Percentiles rank a stretch among this genome's conserved stretches.
These are phyloP conservation scores for Scleroderma bovista DNA, from an alignment of 768 basidiomycete species.

Conservation along the genomic window DNA sequence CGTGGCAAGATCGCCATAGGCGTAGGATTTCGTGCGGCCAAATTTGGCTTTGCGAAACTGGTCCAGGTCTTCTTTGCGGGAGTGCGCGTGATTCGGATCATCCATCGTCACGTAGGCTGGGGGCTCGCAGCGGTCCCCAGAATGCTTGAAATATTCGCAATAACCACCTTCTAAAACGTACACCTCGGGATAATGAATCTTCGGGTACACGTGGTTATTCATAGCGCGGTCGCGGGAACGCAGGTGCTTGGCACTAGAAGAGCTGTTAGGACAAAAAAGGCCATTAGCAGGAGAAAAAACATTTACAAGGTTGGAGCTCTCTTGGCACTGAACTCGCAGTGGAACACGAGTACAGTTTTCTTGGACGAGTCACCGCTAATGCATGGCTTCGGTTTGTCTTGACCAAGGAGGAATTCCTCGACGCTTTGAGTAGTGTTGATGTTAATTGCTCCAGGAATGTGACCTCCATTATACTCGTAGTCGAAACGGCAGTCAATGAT, in stretches of 20 bases:
- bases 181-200: constrained; percentile 91
- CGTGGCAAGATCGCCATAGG: constrained; percentile 72
- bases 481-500: constrained; percentile 97
- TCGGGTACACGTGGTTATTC: constrained; percentile 88
- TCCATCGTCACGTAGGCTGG: constrained; percentile 90
- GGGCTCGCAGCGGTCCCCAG: constrained; percentile 69
- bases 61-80: constrained; percentile 82
- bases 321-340: constrained; percentile 96
- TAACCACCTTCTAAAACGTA: constrained; percentile 98
- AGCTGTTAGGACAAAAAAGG: constrained; percentile 5
- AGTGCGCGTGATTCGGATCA: constrained; percentile 75
- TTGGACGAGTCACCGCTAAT: constrained; percentile 66
- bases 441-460: constrained; percentile 88
- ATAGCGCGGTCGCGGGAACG: constrained; percentile 84
- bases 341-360: constrained; percentile 90
- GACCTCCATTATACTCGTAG: constrained; percentile 93
- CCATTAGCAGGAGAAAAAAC: not conserved
- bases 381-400: constrained; percentile 56
- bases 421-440: constrained; percentile 76
- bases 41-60: constrained; percentile 89
- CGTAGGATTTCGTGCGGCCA: constrained; percentile 85
- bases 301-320: constrained; percentile 93
- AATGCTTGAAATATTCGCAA: constrained; percentile 75
- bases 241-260: constrained; percentile 80
- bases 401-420: constrained; percentile 74